Base-by-base conservation (phyloP, 305 asterid genomes). In the Fraxinus ornus region DNA sequence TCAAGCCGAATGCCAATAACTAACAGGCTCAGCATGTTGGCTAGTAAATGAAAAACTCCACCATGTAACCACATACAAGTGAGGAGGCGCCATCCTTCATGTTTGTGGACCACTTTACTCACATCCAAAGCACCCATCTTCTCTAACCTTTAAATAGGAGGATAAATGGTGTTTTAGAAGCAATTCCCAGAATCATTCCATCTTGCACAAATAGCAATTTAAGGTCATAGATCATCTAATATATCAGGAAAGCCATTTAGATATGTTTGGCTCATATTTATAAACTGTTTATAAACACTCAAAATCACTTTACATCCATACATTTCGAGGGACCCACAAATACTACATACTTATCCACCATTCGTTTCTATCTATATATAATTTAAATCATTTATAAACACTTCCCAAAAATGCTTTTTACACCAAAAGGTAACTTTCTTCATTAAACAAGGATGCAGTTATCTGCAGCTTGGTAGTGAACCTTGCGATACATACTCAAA, bases 11-110 rank as follows among this genome's bases (percentile, higher is more conserved):
- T 87, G 81, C 93, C 93, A 55, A 90, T 88, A 15, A 90, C 82
- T 30, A 89, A 36, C 35, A 90, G 81, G 77, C 94, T 89, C 84
- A 89, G 78, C 94, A 90, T 90, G 88, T 90, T 90, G 78, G 92
- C 94, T 39, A 90, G 91, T 64, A 90, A 75, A 87, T 90, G 94
- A 62, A 90, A 81, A 68, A 89, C 87, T 19, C 94, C 94, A 4
- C 88, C 94, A 71, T 90, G 94, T 57, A 90, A 79, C 92, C 92
- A 90, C 87, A 90, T 88, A 60, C 93, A 90, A 62, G 92, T 83
- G 78, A 90, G 52, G 19, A 90, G 91, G 71, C 93, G 89, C 93
- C 93, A 90, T 47, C 90, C 93, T 88, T 90, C 68, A 47, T 88
- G 91, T 66, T 83, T 77, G 75, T 86, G 82, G 62, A 89, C 88